Evolutionary conservation across 257 asterid species (phyloP).

Genomic region (Fraxinus excelsior): DNA sequence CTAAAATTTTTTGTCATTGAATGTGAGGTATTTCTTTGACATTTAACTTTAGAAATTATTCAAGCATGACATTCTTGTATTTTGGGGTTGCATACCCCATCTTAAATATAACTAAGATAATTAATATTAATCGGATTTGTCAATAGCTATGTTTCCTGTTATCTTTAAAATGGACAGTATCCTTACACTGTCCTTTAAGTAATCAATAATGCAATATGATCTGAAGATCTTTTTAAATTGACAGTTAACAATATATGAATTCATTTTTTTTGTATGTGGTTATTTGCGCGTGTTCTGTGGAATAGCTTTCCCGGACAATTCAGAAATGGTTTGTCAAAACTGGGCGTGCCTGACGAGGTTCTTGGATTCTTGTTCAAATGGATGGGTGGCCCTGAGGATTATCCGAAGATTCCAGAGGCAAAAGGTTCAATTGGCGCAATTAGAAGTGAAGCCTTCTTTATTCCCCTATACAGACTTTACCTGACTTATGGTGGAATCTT

Average conservation of each 20-base stretch:
- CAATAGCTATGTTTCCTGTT: not conserved
- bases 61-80: not conserved
- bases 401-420: slow-evolving; percentile 78
- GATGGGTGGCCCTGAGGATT: slow-evolving; percentile 44
- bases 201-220: not conserved
- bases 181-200: not conserved
- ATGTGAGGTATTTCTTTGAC: not conserved
- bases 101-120: not conserved
- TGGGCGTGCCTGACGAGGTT: slow-evolving; percentile 70
- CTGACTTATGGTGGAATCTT: slow-evolving; percentile 87
- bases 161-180: not conserved
- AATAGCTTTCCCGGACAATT: slow-evolving; percentile 64
- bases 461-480: slow-evolving; percentile 83
- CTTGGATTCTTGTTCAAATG: slow-evolving; percentile 56
- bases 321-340: slow-evolving; percentile 51
- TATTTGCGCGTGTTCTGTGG: slow-evolving; percentile 21
- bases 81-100: not conserved
- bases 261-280: not conserved
- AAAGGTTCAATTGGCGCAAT: slow-evolving; percentile 67
- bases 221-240: not conserved
- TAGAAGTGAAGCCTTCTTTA: slow-evolving; percentile 76
- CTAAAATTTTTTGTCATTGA: not conserved
- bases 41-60: not conserved
- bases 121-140: not conserved
- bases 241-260: not conserved